Evolutionary conservation across 108 stramenopile genomes (phyloP), one percentile per base, ranked within the genome.

Genomic region (Mediolabrus comicus): DNA sequence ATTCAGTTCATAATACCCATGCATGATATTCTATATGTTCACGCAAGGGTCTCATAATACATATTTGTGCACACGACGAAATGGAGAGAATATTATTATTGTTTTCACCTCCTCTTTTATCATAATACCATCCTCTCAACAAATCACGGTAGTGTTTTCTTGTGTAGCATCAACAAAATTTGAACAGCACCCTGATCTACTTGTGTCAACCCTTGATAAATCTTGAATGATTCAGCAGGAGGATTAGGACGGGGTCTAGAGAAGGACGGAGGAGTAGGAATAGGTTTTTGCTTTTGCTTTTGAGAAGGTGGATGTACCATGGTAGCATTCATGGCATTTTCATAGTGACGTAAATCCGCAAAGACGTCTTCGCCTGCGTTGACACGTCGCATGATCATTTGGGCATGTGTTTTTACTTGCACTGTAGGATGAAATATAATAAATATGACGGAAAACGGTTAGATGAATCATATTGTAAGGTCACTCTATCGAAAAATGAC

Each of bases 381-480:
- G 19, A 80, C 70, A 35, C 75, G 74, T 62, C 75, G 75, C 74
- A 80, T 71, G 14, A 80, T 69, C 74, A 75, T 80, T 59, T 80
- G 79, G 10, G 79, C 79, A 30, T 80, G 79, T 19, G 74, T 73
- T 31, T 74, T 74, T 14, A 74, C 77, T 53, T 72, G 77, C 25
- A 78, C 39, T 13, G 46, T 41, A 16, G 39, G 17, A n/a, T 22
- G 17, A 49, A 24, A 49, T 0, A 24, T 14, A 8, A 22, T 9
- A 4, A 8, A 49, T 22, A 49, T 22, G 16, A 22, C 22, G 46
- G n/a, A n/a, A n/a, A n/a, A n/a, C n/a, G n/a, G n/a, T n/a, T n/a
- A n/a, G n/a, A n/a, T n/a, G n/a, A n/a, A n/a, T n/a, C n/a, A n/a
- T n/a, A n/a, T n/a, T n/a, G n/a, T n/a, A n/a, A n/a, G n/a, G n/a